Conservation (phyloP, 176 grass and related monocot species). For the Guadua angustifolia region DNA sequence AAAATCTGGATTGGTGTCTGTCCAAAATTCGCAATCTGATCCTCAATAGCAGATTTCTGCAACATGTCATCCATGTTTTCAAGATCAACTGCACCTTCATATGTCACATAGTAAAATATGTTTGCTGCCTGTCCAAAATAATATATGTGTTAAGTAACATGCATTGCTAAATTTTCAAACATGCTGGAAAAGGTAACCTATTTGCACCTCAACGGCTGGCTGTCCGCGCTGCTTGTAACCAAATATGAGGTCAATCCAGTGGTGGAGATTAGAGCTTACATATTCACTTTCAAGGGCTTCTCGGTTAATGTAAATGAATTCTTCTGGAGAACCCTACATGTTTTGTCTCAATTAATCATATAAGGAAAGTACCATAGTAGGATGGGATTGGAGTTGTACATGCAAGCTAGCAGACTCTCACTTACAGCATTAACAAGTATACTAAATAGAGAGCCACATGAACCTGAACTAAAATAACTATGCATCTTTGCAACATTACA, state of each 20-base stretch:
- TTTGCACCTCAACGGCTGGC: slow-evolving; percentile 87
- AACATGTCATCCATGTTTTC: slow-evolving; percentile 99
- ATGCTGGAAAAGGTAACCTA: slow-evolving; percentile 14
- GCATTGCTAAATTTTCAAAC: slow-evolving; percentile 19
- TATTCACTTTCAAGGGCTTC: slow-evolving; percentile 99
- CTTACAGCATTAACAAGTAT: slow-evolving; percentile 28
- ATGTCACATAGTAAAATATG: slow-evolving; percentile 99
- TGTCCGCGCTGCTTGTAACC: slow-evolving; percentile 98
- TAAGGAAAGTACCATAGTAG: slow-evolving; percentile 23
- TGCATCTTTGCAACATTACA: background rate
- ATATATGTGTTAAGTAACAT: slow-evolving; percentile 30
- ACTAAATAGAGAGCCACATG: slow-evolving; percentile 4
- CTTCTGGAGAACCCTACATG: slow-evolving; percentile 79
- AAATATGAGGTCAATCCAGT: slow-evolving; percentile 96
- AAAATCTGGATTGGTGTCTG: slow-evolving; percentile 98
- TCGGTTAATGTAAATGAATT: slow-evolving; percentile 88
- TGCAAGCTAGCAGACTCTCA: background rate
- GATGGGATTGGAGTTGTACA: slow-evolving; percentile 8
- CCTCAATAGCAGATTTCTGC: slow-evolving; percentile 97
- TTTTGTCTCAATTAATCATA: slow-evolving; percentile 35
- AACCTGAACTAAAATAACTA: slow-evolving; percentile 24
- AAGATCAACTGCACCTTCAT: slow-evolving; percentile 95
- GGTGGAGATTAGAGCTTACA: slow-evolving; percentile 96
- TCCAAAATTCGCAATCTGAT: slow-evolving; percentile 99
- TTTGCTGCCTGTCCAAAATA: slow-evolving; percentile 78